Conservation (phyloP, 148 eudicot genomes). For the Heliosperma pusillum region DNA sequence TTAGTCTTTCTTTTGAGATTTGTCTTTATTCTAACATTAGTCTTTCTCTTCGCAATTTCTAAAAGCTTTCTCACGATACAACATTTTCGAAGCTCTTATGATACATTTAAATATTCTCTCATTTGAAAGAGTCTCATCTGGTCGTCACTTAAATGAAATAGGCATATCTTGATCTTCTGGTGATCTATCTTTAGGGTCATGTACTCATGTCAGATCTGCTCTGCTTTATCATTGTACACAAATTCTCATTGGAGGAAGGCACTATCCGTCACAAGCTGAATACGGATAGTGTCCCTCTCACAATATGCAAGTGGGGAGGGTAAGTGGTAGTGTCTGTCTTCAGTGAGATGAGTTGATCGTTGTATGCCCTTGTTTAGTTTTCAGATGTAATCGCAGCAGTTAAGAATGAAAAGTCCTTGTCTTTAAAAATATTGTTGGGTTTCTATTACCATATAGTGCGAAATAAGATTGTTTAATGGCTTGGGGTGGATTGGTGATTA, state of each 20-base stretch:
- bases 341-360: no score
- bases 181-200: not conserved
- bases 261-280: no score
- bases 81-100: not conserved
- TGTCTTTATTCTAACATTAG: not conserved
- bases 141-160: not conserved
- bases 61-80: not conserved
- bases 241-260: no score
- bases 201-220: constrained; percentile 9
- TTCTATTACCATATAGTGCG: not conserved
- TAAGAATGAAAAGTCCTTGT: not conserved
- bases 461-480: not conserved
- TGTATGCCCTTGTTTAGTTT: not conserved
- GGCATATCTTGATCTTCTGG: not conserved
- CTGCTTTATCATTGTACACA: not conserved
- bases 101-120: not conserved
- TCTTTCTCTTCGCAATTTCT: not conserved
- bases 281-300: no score
- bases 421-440: not conserved
- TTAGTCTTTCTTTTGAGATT: not conserved
- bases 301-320: no score
- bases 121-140: not conserved
- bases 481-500: not conserved
- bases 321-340: no score
- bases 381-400: not conserved